Evolutionary conservation across 2,329 filamentous ascomycete species (phyloP), one percentile per base, ranked within the genome.

Genomic region (Colletotrichum filicis): DNA sequence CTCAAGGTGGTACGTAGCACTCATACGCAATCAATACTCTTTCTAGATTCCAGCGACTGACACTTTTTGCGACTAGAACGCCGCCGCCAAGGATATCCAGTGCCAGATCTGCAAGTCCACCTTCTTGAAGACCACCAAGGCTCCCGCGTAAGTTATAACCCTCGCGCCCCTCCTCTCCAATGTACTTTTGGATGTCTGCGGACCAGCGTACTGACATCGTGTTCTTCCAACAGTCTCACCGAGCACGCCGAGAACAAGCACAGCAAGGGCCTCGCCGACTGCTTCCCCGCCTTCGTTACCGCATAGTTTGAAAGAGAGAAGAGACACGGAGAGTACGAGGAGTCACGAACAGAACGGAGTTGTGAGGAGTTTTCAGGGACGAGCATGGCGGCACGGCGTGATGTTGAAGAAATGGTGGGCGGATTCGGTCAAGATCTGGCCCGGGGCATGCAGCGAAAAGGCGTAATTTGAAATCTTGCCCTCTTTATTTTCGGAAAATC

Each of bases 211-310:
- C 22, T 22, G 22, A 22, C 22, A 22, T 22, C 22, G 22, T 14
- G 57, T 6, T 1, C 22, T 37, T 64, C 0, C 16, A 22, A 22
- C 74, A 92, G 90, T 75, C 89, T 95, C 75, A 89, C 88, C 73
- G 90, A 93, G 79, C 93, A 95, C 82, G 92, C 93, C 74, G 80
- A 84, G 75, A 94, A 94, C 84, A 95, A 94, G 87, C 93, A 95
- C 86, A 92, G 84, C 86, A 94, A 94, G 86, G 87, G 87, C 55
- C 85, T 94, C 32, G 81, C 87, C 63, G 92, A 94, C 55, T 95
- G 93, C 85, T 95, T 95, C 84, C 91, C 91, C 22, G 82, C 76
- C 65, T 88, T 85, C 75, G 77, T 80, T 77, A 76, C 68, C 62
- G 71, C 71, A 71, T 73, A 62, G 14, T 46, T 24, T 8, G 26